Evolutionary conservation across 805 yeast genomes (phyloP), one percentile per base, ranked within the genome.

Genomic region (Starmerella stigmatis): DNA sequence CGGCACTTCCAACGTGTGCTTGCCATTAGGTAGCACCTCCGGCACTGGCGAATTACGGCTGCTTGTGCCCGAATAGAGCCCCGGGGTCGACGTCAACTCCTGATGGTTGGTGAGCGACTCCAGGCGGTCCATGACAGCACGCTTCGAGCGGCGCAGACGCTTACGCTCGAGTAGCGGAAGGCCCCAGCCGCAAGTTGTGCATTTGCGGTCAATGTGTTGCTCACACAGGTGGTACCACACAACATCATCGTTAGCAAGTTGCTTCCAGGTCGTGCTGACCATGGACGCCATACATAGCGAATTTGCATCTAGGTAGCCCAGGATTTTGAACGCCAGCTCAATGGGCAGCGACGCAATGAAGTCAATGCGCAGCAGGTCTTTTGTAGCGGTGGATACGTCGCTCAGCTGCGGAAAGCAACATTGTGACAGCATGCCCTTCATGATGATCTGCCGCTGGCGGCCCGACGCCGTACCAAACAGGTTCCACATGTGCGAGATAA

Each of bases 131-230:
- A 58, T 57, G 9, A 62, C 56, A 13, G 58, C 58, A 31, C 55
- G 54, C 43, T 57, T 57, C 39, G 62, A 51, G 37, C 60, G 62
- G 21, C 63, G 53, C 19, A 64, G 57, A 20, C 70, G 55, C 43
- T 60, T 82, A 78, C 86, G 85, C 58, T 86, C 95, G 76, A 92
- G 75, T 48, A 92, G 67, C 3, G 98, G 98, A 52, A 92, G 70
- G 4, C 98, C 98, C 98, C 98, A 92, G 13, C 98, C 98, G 66
- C 98, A 92, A 59, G 85, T 85, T 31, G 96, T 94, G 66, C 98
- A 92, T 63, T 92, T 92, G 49, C 94, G 73, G 65, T 92, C 98
- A 45, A 92, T 92, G 63, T 92, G 98, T 65, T 92, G 98, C 61
- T 86, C 95, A 60, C 98, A 92, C 86, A 92, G 81, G 54, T 89